phyloP scores from a whole-genome alignment of 2,329 filamentous ascomycete genomes.

The Arthrobotrys entomopaga region DNA sequence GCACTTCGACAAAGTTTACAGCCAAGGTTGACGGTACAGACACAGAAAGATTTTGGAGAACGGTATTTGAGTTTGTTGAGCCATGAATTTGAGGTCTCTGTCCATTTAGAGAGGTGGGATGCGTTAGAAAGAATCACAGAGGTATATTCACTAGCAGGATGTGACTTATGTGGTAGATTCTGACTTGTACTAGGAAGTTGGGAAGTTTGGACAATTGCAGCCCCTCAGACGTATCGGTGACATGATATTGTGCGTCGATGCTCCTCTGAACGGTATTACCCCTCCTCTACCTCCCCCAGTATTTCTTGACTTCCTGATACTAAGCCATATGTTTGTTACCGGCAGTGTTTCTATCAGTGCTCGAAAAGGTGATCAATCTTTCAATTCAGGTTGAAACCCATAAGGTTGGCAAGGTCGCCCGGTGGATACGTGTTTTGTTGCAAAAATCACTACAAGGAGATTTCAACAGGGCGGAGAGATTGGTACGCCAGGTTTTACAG shows the following conservation, averaged over 20 bases:
- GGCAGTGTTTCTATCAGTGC: slow-evolving; percentile 20
- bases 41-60: slow-evolving; percentile 46
- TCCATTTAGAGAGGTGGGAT: slow-evolving; percentile 75
- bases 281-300: neutral
- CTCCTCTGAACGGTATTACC: slow-evolving; percentile 52
- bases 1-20: slow-evolving; percentile 31
- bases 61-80: slow-evolving; percentile 69
- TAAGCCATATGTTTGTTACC: slow-evolving; percentile 32
- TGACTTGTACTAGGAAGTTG: slow-evolving; percentile 27
- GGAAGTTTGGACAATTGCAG: slow-evolving; percentile 35
- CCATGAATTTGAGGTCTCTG: slow-evolving; percentile 81
- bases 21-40: slow-evolving; percentile 32
- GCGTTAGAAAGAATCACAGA: slow-evolving; percentile 66
- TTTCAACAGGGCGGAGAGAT: slow-evolving; percentile 27
- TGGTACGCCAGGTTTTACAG: slow-evolving; percentile 44
- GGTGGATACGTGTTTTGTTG: slow-evolving; percentile 58
- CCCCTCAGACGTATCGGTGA: slow-evolving; percentile 47
- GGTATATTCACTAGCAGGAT: neutral
- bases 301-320: slow-evolving; percentile 39
- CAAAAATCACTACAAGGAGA: slow-evolving; percentile 41
- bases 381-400: slow-evolving; percentile 62
- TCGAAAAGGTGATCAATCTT: slow-evolving; percentile 45
- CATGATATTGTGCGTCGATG: slow-evolving; percentile 51
- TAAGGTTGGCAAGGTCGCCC: slow-evolving; percentile 61
- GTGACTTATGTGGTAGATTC: neutral